A percentile compares a stretch with the other conserved stretches of the same genome.
Conservation (phyloP, 2,329 filamentous ascomycete species). For the Pyricularia pennisetigena region DNA sequence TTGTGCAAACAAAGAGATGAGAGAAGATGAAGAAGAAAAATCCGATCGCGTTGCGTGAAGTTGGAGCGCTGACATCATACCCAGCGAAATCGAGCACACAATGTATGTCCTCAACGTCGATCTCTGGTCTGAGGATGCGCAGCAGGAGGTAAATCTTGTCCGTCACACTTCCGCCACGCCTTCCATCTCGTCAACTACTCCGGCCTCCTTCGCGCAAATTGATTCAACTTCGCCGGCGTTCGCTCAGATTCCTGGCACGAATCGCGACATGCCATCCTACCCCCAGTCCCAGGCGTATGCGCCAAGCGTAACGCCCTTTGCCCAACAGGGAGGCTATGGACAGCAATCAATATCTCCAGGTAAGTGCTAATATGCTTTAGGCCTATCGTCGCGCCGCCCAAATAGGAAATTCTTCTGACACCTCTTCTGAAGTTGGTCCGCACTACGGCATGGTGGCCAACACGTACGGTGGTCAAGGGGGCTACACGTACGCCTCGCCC, state of each 20-base stretch:
- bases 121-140: constrained; percentile 55
- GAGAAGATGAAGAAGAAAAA: background rate
- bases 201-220: constrained; percentile 61
- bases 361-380: background rate
- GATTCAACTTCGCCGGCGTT: constrained; percentile 21
- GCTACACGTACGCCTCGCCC: constrained; percentile 18
- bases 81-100: constrained; percentile 47
- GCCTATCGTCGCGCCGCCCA: background rate
- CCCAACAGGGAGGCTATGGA: background rate
- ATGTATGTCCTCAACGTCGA: constrained; percentile 55
- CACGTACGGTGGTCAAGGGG: constrained; percentile 23
- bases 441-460: constrained; percentile 16
- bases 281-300: background rate
- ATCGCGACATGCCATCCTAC: constrained; percentile 22
- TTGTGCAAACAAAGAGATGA: background rate
- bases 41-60: background rate
- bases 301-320: constrained; percentile 3
- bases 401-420: background rate
- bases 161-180: constrained; percentile 56
- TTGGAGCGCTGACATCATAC: constrained; percentile 15
- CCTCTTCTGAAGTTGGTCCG: background rate
- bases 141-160: constrained; percentile 56
- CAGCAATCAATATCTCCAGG: constrained; percentile 1
- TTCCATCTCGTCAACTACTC: constrained; percentile 72
- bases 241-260: constrained; percentile 25